A percentile compares a stretch with the other conserved stretches of the same genome.
These are phyloP conservation scores for Coriolopsis trogii DNA, from an alignment of 1,284 basidiomycete species.

Conservation along the genomic window DNA sequence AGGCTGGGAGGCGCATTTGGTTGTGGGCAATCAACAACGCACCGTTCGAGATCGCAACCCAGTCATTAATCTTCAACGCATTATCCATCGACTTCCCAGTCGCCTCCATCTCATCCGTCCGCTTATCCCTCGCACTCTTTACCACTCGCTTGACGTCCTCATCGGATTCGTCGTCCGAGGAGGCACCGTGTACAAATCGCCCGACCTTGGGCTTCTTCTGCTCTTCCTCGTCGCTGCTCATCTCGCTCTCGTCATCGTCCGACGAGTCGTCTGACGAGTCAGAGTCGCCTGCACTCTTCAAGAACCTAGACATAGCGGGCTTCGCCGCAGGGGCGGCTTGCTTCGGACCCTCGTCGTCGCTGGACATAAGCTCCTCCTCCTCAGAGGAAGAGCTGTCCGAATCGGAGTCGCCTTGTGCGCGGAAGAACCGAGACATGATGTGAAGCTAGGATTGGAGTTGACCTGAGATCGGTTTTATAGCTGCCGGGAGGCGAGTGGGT, in stretches of 20 bases:
- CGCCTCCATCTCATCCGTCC: conserved; percentile 87
- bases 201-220: conserved; percentile 43
- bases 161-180: conserved; percentile 70
- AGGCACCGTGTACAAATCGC: conserved; percentile 51
- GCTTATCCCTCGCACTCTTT: conserved; percentile 87
- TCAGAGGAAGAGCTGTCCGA: conserved; percentile 72
- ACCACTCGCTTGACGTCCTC: conserved; percentile 74
- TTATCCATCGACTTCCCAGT: conserved; percentile 93
- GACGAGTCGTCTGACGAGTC: conserved; percentile 45
- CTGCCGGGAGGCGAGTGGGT: conserved; percentile 3
- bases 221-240: conserved; percentile 35
- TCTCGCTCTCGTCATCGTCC: conserved; percentile 44
- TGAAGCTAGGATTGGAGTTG: background rate
- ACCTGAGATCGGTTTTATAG: background rate
- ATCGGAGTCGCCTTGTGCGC: conserved; percentile 81
- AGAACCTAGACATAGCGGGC: conserved; percentile 76
- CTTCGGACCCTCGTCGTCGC: conserved; percentile 67
- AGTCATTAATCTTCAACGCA: conserved; percentile 95
- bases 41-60: conserved; percentile 93
- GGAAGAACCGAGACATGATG: conserved; percentile 87
- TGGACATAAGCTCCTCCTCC: conserved; percentile 82
- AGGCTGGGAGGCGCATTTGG: background rate
- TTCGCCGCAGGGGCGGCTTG: conserved; percentile 50
- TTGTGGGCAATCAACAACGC: conserved; percentile 18
- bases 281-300: conserved; percentile 55